phyloP scores from a whole-genome alignment of 257 asterid genomes.

The Solanum piurae region DNA sequence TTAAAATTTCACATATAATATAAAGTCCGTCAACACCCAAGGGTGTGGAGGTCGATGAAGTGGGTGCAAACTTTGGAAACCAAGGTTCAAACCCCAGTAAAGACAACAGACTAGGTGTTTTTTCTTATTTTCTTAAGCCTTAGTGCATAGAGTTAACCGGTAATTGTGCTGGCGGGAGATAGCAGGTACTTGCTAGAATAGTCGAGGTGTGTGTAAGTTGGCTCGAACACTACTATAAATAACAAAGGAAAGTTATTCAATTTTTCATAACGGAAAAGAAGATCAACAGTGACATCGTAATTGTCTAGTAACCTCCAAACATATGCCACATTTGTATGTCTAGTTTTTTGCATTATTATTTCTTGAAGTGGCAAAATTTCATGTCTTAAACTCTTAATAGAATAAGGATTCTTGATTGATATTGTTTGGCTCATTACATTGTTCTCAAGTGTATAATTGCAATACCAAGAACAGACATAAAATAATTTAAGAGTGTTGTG shows the following conservation, averaged over 20 bases:
- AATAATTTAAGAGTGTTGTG: background rate
- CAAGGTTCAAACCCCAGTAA: background rate
- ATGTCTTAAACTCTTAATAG: background rate
- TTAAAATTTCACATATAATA: background rate
- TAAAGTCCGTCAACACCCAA: background rate
- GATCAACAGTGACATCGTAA: background rate
- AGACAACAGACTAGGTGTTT: background rate
- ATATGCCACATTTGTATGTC: background rate
- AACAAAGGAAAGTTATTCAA: background rate
- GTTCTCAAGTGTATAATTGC: background rate
- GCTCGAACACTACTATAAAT: background rate
- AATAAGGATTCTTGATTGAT: background rate
- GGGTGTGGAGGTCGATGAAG: background rate
- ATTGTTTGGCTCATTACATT: background rate
- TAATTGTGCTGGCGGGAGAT: background rate
- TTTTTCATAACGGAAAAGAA: background rate
- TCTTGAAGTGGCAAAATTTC: background rate
- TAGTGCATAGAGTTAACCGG: background rate
- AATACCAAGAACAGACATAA: background rate
- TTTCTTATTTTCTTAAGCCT: background rate
- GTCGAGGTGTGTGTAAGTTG: background rate
- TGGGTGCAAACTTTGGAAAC: background rate
- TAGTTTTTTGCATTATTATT: background rate
- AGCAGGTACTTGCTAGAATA: background rate
- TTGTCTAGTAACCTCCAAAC: background rate